Conservation (phyloP, 2,329 filamentous ascomycete species). For the Niveomyces coronatus region DNA sequence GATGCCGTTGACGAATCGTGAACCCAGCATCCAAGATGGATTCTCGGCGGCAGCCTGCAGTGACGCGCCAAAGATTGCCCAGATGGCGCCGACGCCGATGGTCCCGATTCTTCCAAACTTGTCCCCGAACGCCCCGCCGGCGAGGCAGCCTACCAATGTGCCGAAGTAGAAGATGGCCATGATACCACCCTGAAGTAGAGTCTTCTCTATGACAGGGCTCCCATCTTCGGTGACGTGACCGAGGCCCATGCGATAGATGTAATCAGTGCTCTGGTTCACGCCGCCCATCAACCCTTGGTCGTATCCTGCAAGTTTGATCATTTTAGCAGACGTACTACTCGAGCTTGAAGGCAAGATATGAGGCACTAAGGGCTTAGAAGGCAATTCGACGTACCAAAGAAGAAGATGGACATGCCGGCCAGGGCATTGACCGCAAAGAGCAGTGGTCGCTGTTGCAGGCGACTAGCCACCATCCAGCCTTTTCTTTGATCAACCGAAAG, state of each 20-base stretch:
- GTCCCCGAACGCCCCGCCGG: slow-evolving; percentile 56
- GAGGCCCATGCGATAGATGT: slow-evolving; percentile 54
- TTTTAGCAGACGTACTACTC: too few species aligned
- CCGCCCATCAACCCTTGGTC: slow-evolving; percentile 51
- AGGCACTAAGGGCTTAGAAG: too few species aligned
- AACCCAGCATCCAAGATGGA: slow-evolving; percentile 58
- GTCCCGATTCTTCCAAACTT: slow-evolving; percentile 51
- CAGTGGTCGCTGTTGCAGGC: too few species aligned
- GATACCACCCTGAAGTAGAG: slow-evolving; percentile 24
- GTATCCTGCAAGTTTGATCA: too few species aligned
- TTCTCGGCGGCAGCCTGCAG: slow-evolving; percentile 59
- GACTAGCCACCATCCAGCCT: too few species aligned
- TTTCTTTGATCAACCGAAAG: too few species aligned
- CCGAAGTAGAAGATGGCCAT: slow-evolving; percentile 14
- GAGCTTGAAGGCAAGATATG: too few species aligned
- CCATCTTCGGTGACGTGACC: slow-evolving; percentile 45
- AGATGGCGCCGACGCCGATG: slow-evolving; percentile 47
- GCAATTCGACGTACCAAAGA: too few species aligned
- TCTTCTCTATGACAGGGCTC: slow-evolving; percentile 43
- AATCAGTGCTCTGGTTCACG: slow-evolving; percentile 55
- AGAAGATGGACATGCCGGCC: slow-evolving; percentile 56
- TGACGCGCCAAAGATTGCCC: slow-evolving; percentile 49
- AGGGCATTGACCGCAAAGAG: slow-evolving; percentile 53
- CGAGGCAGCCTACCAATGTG: slow-evolving; percentile 51
- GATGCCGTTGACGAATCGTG: slow-evolving; percentile 40